Conservation (phyloP, 306 rosid genomes). For the Malus orientalis region DNA sequence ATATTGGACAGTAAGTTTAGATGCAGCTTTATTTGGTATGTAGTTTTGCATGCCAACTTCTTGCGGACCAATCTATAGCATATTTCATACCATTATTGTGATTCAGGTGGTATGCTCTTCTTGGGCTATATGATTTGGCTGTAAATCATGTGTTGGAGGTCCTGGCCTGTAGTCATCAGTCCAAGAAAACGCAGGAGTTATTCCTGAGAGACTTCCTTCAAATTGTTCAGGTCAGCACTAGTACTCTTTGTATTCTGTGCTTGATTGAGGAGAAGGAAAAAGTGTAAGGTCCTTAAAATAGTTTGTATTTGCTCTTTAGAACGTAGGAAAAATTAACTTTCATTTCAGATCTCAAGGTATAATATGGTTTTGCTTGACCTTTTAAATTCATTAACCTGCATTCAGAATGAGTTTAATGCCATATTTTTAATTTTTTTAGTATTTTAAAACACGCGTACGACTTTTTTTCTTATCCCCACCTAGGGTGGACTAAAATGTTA, state of each 20-base stretch:
- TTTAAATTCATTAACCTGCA: neutral
- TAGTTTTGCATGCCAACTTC: neutral
- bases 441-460: neutral
- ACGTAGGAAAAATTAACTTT: neutral
- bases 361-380: neutral
- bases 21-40: slow-evolving; percentile 5
- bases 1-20: slow-evolving; percentile 84
- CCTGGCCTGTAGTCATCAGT: slow-evolving; percentile 87
- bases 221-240: slow-evolving; percentile 72
- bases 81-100: slow-evolving; percentile 22
- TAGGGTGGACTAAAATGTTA: neutral
- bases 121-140: slow-evolving; percentile 79
- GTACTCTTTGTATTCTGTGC: neutral
- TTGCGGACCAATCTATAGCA: slow-evolving; percentile 9
- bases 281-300: neutral
- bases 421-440: neutral
- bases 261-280: neutral
- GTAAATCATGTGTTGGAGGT: slow-evolving; percentile 76
- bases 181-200: slow-evolving; percentile 79
- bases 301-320: neutral
- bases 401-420: neutral
- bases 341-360: neutral
- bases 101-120: slow-evolving; percentile 89
- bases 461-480: neutral
- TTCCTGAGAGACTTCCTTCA: slow-evolving; percentile 68